phyloP scores from a whole-genome alignment of 1,284 basidiomycete species.

The Omphalotus olearius region DNA sequence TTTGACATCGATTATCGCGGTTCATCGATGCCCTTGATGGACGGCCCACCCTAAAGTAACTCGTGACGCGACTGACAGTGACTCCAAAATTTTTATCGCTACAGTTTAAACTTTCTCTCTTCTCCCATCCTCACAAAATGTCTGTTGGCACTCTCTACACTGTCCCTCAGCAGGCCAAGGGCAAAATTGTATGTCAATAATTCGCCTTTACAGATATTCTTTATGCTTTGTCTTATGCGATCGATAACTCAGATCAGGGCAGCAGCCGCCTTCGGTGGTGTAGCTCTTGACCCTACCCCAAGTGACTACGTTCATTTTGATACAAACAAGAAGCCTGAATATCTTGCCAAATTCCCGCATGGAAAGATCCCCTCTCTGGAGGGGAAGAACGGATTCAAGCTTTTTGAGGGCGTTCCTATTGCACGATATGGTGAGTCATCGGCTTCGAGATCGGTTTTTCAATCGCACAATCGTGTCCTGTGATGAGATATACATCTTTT shows the following conservation, averaged over 20 bases:
- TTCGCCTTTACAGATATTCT: background rate
- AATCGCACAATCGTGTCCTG: conserved; percentile 24
- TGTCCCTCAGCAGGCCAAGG: conserved; percentile 33
- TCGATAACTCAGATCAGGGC: conserved; percentile 54
- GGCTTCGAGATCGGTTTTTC: conserved; percentile 12
- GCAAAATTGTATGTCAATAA: conserved; percentile 44
- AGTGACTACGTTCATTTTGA: conserved; percentile 59
- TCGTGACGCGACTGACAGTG: no score
- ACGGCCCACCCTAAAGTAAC: no score
- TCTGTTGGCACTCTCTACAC: conserved; percentile 63
- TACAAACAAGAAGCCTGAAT: conserved; percentile 78
- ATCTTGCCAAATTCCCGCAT: conserved; percentile 75
- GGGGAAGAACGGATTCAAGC: conserved; percentile 71
- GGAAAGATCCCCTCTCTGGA: conserved; percentile 87
- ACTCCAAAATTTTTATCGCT: background rate
- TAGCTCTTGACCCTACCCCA: conserved; percentile 57
- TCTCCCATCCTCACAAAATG: conserved; percentile 32
- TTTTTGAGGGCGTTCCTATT: conserved; percentile 81
- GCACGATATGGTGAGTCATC: conserved; percentile 71
- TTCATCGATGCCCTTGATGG: no score
- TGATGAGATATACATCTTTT: conserved; percentile 21
- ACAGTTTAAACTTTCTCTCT: background rate
- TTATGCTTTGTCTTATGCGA: conserved; percentile 3
- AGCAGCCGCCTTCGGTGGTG: conserved; percentile 66
- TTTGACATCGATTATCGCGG: no score